Evolutionary conservation across 129 eudicot genomes (phyloP), one percentile per base, ranked within the genome.

Genomic region (Arctium lappa): DNA sequence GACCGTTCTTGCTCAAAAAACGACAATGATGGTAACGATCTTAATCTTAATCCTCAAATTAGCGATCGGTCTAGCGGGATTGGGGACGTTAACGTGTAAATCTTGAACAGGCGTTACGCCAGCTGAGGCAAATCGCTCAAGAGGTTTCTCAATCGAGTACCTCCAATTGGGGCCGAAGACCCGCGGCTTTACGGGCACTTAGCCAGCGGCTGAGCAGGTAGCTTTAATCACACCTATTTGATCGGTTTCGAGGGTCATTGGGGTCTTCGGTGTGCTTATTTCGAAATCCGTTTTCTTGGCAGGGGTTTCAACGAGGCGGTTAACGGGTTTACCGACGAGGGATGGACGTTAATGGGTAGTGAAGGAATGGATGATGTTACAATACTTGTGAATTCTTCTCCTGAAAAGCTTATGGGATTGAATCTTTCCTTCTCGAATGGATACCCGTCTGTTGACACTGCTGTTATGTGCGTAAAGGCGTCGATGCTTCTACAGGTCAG

Each of bases 271-370:
- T 46, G 65, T 62, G 33, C 77, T 83, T 72, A 68, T 60, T 29
- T 8, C 30, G 18, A n/a, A 2, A 71, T 74, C 68, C 50, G 12
- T 79, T 63, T 44, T 30, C 46, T 75, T 72, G 33, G 29, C 83
- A 94, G 98, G 89, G 97, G 98, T n/a, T 95, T 95, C 79, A 95
- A 95, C 22, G 98, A 95, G 89, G 97, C 98, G n/a, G 87, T 95
- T 0, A 95, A 92, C 78, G 97, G 97, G 60, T 92, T 95, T 81
- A 75, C 87, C 10, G 97, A 92, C 63, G 97, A 95, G 74, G 98
- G 98, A 13, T 95, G 98, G 98, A 87, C 98, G 13, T 69, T 91
- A 86, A 83, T 90, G 84, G 96, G 89, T 16, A 91, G 77, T 72
- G 97, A 92, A 80, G 97, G 97, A 78, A 83, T 87, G 56, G 98